Percentiles rank a stretch among this genome's conserved stretches.
These are phyloP conservation scores for Crithidia expoeki DNA, from an alignment of 208 protist species.

Conservation along the genomic window DNA sequence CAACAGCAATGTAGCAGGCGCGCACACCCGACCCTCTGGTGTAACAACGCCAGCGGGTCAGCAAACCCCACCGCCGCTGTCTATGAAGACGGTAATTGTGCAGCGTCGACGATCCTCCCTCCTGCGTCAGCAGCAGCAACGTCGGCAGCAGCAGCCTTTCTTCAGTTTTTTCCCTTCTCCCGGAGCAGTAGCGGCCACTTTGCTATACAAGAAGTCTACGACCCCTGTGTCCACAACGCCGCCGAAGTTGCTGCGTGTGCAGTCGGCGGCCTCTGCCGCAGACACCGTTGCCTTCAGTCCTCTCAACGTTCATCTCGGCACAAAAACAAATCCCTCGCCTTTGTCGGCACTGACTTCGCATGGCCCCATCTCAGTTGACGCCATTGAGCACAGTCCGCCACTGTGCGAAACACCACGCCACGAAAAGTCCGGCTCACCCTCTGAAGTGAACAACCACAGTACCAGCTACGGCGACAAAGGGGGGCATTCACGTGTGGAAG, in stretches of 20 bases:
- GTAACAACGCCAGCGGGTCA: neutral
- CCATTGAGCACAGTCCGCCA: conserved; percentile 3
- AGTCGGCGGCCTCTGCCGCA: conserved; percentile 9
- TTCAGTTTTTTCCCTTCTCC: conserved; percentile 14
- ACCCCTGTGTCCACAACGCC: neutral
- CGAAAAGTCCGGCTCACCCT: neutral
- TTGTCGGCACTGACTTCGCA: neutral
- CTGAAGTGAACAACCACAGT: neutral
- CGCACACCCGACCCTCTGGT: neutral
- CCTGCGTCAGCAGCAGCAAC: conserved; percentile 11
- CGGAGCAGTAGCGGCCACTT: conserved; percentile 1
- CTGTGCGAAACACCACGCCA: neutral
- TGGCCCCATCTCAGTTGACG: conserved; percentile 13
- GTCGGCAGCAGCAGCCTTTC: conserved; percentile 10
- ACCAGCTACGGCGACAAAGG: neutral
- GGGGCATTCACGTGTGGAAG: neutral
- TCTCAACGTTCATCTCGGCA: neutral
- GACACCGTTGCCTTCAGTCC: conserved; percentile 27
- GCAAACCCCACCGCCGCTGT: conserved; percentile 9
- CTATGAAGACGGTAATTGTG: conserved; percentile 20
- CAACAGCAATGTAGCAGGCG: conserved; percentile 7
- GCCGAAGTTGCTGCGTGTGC: conserved; percentile 9
- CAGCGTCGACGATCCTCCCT: conserved; percentile 20
- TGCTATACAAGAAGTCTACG: neutral
- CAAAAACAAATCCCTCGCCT: neutral